Base-by-base conservation (phyloP, 2,329 filamentous ascomycete genomes). In the Bisporella sp. region DNA sequence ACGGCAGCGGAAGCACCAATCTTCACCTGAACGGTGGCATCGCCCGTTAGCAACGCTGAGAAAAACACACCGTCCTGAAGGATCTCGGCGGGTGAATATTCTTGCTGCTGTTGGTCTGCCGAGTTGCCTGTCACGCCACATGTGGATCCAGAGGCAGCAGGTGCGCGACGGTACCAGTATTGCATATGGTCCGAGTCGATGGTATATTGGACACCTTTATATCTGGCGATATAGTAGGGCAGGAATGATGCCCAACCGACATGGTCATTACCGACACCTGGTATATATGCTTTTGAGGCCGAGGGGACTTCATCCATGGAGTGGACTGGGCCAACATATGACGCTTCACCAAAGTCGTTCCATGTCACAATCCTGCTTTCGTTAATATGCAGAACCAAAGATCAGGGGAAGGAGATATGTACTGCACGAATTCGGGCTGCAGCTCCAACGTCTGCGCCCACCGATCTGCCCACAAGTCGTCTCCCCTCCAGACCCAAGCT, bases 401-500 rank as follows among this genome's bases (percentile, higher is more conserved):
- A 12, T 28, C 12, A n/a, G 30, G 29, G 21, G 21, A 5, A 64
- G 5, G 56, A 66, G 64, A 13, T 65, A 68, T 59, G 30, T 56
- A 64, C 59, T 62, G 66, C 6, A 78, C 70, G 13, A 73, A 73
- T 37, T 71, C 65, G 1, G 77, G 74, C 30, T 71, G 59, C 1
- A 77, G 40, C 4, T 68, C 58, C n/a, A 75, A 54, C 1, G 73
- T 68, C 51, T 77, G 67, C 31, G 71, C 65, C 81, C 80, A 84
- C 6, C 81, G 74, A 48, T 78, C 69, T 54, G 72, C 74, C 79
- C 81, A 85, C 9, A 84, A 64, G 49, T 74, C 69, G 56, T 84
- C 81, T n/a, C 78, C 77, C 28, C 73, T 71, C 71, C 77, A 85
- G 5, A 82, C 68, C 79, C 81, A 85, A 60, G 82, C 80, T 66